phyloP scores from a whole-genome alignment of 2,329 filamentous ascomycete genomes.

The Paraphaeosphaeria minitans region DNA sequence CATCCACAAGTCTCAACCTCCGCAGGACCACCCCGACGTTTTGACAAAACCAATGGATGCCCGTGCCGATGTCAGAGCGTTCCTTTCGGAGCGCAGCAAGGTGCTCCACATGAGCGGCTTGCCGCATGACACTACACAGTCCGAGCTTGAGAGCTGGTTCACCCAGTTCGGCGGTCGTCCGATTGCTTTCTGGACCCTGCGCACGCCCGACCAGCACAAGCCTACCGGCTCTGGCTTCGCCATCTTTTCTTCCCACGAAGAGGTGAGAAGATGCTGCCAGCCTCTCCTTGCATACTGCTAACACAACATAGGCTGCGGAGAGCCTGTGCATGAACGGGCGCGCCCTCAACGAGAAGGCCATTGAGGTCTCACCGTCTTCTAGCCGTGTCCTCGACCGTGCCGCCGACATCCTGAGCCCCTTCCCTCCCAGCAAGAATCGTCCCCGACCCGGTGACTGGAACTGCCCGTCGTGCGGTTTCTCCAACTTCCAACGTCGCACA shows the following conservation, averaged over 20 bases:
- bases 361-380: slow-evolving; percentile 97
- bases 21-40: slow-evolving; percentile 92
- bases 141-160: slow-evolving; percentile 98
- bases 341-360: slow-evolving; percentile 97
- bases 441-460: slow-evolving; percentile 98
- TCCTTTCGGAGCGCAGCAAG: slow-evolving; percentile 95
- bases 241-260: slow-evolving; percentile 98
- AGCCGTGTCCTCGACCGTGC: slow-evolving; percentile 94
- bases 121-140: slow-evolving; percentile 97
- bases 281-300: slow-evolving; percentile 9
- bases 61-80: slow-evolving; percentile 92
- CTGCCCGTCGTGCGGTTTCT: slow-evolving; percentile 97
- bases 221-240: slow-evolving; percentile 98
- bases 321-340: slow-evolving; percentile 99
- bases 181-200: slow-evolving; percentile 98
- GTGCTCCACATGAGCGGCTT: slow-evolving; percentile 97
- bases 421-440: slow-evolving; percentile 97
- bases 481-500: slow-evolving; percentile 97
- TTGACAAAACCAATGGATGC: slow-evolving; percentile 96
- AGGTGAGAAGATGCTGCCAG: slow-evolving; percentile 64
- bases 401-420: slow-evolving; percentile 93
- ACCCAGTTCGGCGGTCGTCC: slow-evolving; percentile 97
- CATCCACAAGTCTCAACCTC: slow-evolving; percentile 93
- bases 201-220: slow-evolving; percentile 98
- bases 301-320: slow-evolving; percentile 76